Evolutionary conservation across 306 rosid genomes (phyloP).

Genomic region (Cyclanthera cordifolia): DNA sequence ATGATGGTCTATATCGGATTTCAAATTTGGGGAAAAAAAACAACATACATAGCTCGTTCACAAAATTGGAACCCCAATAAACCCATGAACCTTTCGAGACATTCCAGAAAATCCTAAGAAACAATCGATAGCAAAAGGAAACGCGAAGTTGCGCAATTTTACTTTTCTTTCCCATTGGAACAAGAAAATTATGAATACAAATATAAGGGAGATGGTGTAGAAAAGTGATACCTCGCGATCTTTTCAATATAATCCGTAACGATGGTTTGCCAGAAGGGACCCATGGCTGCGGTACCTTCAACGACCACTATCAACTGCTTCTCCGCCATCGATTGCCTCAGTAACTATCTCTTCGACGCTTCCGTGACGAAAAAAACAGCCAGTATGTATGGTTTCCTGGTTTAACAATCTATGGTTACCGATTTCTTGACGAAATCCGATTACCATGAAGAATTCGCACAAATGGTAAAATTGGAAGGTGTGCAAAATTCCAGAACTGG

Average conservation of each 20-base stretch:
- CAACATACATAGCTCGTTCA: neutral
- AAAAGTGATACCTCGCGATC: conserved; percentile 44
- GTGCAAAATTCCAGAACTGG: neutral
- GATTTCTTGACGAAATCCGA: neutral
- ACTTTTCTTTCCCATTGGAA: neutral
- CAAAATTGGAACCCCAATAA: neutral
- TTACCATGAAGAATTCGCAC: neutral
- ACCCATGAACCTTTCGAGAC: neutral
- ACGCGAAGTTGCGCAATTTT: neutral
- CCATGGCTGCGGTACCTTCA: conserved; percentile 80
- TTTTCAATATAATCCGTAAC: conserved; percentile 61
- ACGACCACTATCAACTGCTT: conserved; percentile 69
- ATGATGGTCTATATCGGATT: neutral
- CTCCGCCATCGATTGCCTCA: conserved; percentile 39
- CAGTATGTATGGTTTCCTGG: neutral
- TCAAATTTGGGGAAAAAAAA: neutral
- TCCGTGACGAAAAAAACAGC: neutral
- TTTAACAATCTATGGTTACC: neutral
- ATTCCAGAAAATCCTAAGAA: neutral
- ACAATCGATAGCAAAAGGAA: neutral
- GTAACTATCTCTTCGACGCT: neutral
- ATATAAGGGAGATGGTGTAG: neutral
- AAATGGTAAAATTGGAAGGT: neutral
- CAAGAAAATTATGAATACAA: neutral
- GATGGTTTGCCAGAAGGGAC: conserved; percentile 58